Percentiles rank a stretch among this genome's conserved stretches.
Conservation (phyloP, 305 asterid genomes). For the Euphrasia arctica region DNA sequence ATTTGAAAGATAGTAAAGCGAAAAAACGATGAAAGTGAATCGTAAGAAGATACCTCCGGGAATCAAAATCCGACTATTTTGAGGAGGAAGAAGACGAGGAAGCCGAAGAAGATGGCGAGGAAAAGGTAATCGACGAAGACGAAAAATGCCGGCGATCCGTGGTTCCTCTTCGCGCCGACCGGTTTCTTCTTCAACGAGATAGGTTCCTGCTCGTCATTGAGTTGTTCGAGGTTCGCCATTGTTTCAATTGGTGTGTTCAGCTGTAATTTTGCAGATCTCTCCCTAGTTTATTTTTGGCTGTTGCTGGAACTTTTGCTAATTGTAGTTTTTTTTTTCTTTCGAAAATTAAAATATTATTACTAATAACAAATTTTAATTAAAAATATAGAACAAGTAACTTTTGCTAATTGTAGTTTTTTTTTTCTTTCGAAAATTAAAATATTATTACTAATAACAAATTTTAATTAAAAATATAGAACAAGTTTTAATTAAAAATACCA, state of each 20-base stretch:
- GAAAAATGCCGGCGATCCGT: slow-evolving; percentile 59
- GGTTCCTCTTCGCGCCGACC: slow-evolving; percentile 33
- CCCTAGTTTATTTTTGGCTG: slow-evolving; percentile 1
- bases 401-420: no score
- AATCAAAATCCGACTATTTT: slow-evolving; percentile 42
- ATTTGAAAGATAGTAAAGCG: not conserved
- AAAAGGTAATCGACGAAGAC: slow-evolving; percentile 62
- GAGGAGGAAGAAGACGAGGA: slow-evolving; percentile 45
- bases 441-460: not conserved
- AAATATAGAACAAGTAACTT: no score
- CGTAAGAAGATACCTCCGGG: slow-evolving; percentile 24
- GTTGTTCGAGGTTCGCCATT: slow-evolving; percentile 48
- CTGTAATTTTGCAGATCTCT: slow-evolving; percentile 26
- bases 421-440: no score
- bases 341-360: not conserved
- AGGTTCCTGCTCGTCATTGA: slow-evolving; percentile 32
- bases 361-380: not conserved
- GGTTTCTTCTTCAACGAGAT: slow-evolving; percentile 30
- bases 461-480: no score
- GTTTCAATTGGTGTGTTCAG: slow-evolving; percentile 11
- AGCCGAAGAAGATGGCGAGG: slow-evolving; percentile 49
- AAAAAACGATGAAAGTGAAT: slow-evolving; percentile 4
- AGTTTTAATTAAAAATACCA: not conserved
- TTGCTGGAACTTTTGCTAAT: not conserved
- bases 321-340: no score